Percentiles rank a stretch among this genome's conserved stretches.
Conservation (phyloP, 2,329 filamentous ascomycete species). For the Blastomyces gilchristii region DNA sequence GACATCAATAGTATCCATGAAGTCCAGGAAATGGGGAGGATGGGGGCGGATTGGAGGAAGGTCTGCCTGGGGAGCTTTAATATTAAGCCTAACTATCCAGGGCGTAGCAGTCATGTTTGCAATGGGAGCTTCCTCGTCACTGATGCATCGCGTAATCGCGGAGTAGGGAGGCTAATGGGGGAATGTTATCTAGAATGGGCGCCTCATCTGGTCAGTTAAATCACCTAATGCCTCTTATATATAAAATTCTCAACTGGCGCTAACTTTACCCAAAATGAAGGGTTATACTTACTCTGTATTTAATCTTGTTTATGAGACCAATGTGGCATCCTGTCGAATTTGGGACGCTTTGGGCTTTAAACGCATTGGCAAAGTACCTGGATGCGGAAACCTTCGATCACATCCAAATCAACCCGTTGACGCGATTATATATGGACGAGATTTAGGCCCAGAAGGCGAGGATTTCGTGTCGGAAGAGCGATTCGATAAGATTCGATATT, state of each 20-base stretch:
- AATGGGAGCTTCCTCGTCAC: slow-evolving; percentile 66
- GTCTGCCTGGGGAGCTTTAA: slow-evolving; percentile 84
- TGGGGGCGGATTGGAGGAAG: slow-evolving; percentile 62
- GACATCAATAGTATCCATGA: slow-evolving; percentile 56
- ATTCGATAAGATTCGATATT: slow-evolving; percentile 97
- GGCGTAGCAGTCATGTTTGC: slow-evolving; percentile 80
- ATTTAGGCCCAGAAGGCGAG: slow-evolving; percentile 55
- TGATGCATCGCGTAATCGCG: slow-evolving; percentile 60
- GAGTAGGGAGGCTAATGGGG: slow-evolving; percentile 65
- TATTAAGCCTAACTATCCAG: slow-evolving; percentile 88
- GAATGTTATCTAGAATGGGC: slow-evolving; percentile 70
- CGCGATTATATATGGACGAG: slow-evolving; percentile 66
- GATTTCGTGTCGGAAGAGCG: slow-evolving; percentile 88
- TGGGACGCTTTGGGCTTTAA: slow-evolving; percentile 92
- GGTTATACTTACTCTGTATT: slow-evolving; percentile 90
- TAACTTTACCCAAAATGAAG: slow-evolving; percentile 28
- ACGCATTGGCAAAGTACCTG: slow-evolving; percentile 73
- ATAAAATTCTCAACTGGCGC: background rate
- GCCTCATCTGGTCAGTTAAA: slow-evolving; percentile 45
- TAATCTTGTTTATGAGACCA: slow-evolving; percentile 90
- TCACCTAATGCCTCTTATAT: slow-evolving; percentile 15
- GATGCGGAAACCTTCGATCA: slow-evolving; percentile 58
- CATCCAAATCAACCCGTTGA: slow-evolving; percentile 60
- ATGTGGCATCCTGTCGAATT: slow-evolving; percentile 78
- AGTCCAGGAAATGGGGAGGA: slow-evolving; percentile 38